phyloP scores from a whole-genome alignment of 768 basidiomycete species.

The Lactarius akahatsu region DNA sequence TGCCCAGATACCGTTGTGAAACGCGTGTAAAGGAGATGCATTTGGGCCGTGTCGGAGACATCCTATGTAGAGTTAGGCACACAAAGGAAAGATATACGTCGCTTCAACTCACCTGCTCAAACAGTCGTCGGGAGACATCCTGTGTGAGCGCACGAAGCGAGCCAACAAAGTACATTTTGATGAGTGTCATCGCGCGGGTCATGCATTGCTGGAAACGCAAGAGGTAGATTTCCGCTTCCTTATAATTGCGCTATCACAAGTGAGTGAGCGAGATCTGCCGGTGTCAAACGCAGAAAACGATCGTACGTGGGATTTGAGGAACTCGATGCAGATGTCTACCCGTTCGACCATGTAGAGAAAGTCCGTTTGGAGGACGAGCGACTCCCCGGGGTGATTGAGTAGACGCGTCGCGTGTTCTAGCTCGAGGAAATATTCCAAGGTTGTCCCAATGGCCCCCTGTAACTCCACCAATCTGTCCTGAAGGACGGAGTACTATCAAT shows the following conservation, averaged over 20 bases:
- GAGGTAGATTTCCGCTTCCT: conserved; percentile 92
- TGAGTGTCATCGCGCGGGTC: conserved; percentile 96
- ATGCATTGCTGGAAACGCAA: conserved; percentile 97
- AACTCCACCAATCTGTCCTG: conserved; percentile 76
- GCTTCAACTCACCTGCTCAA: conserved; percentile 58
- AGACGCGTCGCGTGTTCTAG: conserved; percentile 90
- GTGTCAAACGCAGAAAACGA: not conserved
- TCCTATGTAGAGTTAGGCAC: conserved; percentile 44
- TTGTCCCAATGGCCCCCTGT: conserved; percentile 77
- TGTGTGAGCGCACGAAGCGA: conserved; percentile 74
- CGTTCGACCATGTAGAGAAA: conserved; percentile 97
- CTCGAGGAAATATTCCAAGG: conserved; percentile 92
- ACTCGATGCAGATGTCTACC: conserved; percentile 92
- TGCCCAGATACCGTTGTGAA: conserved; percentile 72
- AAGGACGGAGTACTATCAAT: conserved; percentile 1
- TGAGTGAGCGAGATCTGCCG: not conserved
- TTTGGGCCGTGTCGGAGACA: conserved; percentile 75
- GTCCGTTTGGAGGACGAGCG: conserved; percentile 84
- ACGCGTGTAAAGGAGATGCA: conserved; percentile 86
- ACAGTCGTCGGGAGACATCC: conserved; percentile 73
- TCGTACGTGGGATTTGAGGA: conserved; percentile 81
- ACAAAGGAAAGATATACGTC: conserved; percentile 1
- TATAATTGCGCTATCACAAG: conserved; percentile 71
- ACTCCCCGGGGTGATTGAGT: conserved; percentile 92
- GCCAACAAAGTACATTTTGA: conserved; percentile 95